Base-by-base conservation (phyloP, 345 rosid genomes). In the Camelina neglecta region DNA sequence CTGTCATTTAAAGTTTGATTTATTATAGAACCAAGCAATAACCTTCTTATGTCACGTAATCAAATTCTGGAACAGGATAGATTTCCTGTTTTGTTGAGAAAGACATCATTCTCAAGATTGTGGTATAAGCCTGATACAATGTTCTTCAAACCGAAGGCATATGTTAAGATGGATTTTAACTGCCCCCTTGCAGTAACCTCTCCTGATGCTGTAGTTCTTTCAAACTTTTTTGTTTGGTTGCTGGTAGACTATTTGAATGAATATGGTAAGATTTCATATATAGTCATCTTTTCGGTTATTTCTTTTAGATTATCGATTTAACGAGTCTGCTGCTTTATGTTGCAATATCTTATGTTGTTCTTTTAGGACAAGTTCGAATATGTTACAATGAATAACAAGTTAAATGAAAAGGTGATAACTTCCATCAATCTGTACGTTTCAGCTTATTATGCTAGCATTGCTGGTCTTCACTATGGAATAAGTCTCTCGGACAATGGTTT, bases 381-480 rank as follows among this genome's bases (percentile, higher is more conserved):
- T 23, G 36, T 29, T 13, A 47, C 31, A 13, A 24, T 15, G 6
- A 57, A 57, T 21, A 57, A 3, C 2, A 5, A 54, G 11, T 5
- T 54, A 23, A 26, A 4, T 2, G 33, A n/a, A 4, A 31, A 31
- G 39, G 61, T 57, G 61, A 15, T 15, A 15, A 31, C 10, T 31
- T 38, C 4, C 12, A 57, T 48, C 35, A 50, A n/a, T 56, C 12
- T 26, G n/a, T 54, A 31, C 41, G 58, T 86, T 76, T 65, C 90
- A 94, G 97, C 93, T 68, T 94, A 89, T 76, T 85, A 90, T 85
- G 98, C 97, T 16, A 81, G 83, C 65, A 84, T 82, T 83, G 98
- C 96, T 83, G 97, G 96, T 60, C 87, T 94, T 73, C 26, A 76
- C 70, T 94, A 90, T 62, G 62, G 48, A 60, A 76, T 91, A 79